phyloP scores from a whole-genome alignment of 75 land plant species.

The Larix kaempferi region DNA sequence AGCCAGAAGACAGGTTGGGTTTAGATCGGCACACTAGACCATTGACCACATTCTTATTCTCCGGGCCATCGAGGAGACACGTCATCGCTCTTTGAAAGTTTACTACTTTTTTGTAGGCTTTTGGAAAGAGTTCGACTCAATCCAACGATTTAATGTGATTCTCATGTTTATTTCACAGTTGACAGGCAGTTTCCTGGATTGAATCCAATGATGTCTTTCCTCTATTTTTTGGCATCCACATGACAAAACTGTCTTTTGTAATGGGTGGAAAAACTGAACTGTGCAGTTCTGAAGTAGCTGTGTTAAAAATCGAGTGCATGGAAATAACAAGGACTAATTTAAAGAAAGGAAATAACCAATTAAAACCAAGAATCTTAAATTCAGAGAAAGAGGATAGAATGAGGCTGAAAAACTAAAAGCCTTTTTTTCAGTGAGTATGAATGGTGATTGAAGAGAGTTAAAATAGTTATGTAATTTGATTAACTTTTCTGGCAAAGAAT shows the following conservation, averaged over 20 bases:
- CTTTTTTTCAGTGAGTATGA: background rate
- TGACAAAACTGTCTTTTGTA: background rate
- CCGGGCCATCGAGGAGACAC: too few relatives aligned
- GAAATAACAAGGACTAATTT: background rate
- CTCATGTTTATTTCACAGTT: too few relatives aligned
- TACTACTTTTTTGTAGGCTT: too few relatives aligned
- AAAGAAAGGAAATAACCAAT: background rate
- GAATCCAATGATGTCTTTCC: background rate
- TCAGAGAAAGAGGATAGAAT: background rate
- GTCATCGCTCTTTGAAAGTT: too few relatives aligned
- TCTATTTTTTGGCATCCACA: background rate
- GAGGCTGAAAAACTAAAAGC: background rate
- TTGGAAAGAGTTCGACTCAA: too few relatives aligned
- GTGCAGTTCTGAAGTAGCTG: background rate
- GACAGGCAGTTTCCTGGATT: too few relatives aligned
- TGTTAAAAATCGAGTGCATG: background rate
- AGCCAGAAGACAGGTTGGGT: too few relatives aligned
- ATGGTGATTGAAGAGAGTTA: background rate
- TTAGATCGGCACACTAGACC: too few relatives aligned
- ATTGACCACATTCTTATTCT: too few relatives aligned
- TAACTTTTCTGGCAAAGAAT: background rate
- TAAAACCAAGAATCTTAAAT: background rate
- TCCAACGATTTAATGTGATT: too few relatives aligned
- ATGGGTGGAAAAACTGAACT: background rate
- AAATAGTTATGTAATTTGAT: background rate